Base-by-base conservation (phyloP, 2,329 filamentous ascomycete genomes). In the Pseudogymnoascus sp. region DNA sequence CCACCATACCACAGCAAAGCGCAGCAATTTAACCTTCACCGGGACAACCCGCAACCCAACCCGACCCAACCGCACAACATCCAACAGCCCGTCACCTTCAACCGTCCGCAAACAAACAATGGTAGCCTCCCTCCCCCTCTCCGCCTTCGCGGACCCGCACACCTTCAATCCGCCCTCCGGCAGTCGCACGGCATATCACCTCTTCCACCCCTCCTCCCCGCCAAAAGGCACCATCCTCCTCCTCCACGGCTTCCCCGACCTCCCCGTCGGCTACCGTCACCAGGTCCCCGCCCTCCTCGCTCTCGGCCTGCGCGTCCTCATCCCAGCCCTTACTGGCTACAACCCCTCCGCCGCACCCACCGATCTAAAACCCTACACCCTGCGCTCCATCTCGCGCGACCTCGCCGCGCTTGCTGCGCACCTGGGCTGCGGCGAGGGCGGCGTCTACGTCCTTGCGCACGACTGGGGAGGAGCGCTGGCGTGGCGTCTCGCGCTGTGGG, bases 381-480 rank as follows among this genome's bases (percentile, higher is more conserved):
- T 85, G 71, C 94, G 91, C 76, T 83, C 80, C 65, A 83, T 89
- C 63, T 81, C 88, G 16, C 83, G 86, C 60, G 91, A 96, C 70
- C 81, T 97, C 66, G 86, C 84, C 20, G 85, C 84, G 64, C 79
- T 97, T 22, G 84, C 88, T 6, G 80, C 86, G 6, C 63, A 68
- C 38, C 60, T 72, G 12, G 64, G 75, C 78, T 58, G 35, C 60
- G 74, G 76, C 28, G 74, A 77, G 60, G 60, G 76, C 71, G 75
- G 75, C 61, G 87, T 96, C 69, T 86, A 97, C 61, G 81, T 97
- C 12, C 91, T 91, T 57, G 93, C 91, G 6, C 93, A 97, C 75
- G 93, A 97, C 75, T 97, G 93, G 90, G 93, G 93, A 72, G 91
- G 90, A 67, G 79, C 81, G 2, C 78, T 92, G 28, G 86, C 88